Evolutionary conservation across 306 rosid species (phyloP).

Genomic region (Mimosa pudica): DNA sequence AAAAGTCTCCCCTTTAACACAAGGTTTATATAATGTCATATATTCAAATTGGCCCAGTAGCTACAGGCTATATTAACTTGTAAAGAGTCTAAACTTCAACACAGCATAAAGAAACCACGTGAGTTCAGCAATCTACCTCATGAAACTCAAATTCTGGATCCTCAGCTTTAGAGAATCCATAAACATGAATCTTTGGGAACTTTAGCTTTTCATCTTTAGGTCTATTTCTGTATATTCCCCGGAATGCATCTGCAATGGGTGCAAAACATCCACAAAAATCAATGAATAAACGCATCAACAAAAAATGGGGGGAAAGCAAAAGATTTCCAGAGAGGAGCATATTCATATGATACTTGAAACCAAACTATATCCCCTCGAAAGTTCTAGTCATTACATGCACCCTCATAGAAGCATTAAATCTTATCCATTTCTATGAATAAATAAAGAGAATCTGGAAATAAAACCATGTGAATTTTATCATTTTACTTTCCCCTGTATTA

Average conservation of each 20-base stretch:
- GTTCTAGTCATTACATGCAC: neutral
- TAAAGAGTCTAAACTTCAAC: constrained; percentile 21
- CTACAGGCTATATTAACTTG: constrained; percentile 25
- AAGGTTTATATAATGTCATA: constrained; percentile 13
- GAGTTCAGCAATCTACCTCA: constrained; percentile 54
- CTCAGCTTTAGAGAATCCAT: constrained; percentile 91
- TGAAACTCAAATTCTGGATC: constrained; percentile 98
- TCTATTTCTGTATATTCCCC: constrained; percentile 68
- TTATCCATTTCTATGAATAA: neutral
- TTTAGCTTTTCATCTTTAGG: constrained; percentile 46
- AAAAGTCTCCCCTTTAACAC: neutral
- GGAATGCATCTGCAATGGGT: constrained; percentile 66
- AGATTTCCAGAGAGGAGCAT: neutral
- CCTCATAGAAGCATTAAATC: neutral
- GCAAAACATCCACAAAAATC: constrained; percentile 24
- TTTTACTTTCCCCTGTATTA: constrained; percentile 3
- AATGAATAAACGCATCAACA: neutral
- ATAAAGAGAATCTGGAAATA: neutral
- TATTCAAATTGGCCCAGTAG: constrained; percentile 13
- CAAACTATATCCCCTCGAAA: constrained; percentile 8
- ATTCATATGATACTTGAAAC: neutral
- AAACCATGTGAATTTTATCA: neutral
- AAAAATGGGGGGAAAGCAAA: neutral
- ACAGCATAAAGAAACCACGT: constrained; percentile 3
- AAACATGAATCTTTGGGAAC: constrained; percentile 81